Evolutionary conservation across 805 yeast species (phyloP).

Genomic region (Candida fluviatilis): DNA sequence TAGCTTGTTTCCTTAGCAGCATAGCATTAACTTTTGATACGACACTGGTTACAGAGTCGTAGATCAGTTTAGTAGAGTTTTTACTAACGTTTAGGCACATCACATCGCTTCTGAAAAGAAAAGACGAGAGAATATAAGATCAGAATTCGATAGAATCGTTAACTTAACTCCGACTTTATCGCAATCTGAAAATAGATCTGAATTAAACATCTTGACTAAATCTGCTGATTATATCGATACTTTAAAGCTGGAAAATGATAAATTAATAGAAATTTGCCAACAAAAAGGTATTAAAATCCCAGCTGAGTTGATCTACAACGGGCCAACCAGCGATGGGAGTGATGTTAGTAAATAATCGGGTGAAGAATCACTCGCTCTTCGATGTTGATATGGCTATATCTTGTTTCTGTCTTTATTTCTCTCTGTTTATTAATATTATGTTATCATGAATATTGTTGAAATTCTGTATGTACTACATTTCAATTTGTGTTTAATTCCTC

Average conservation of each 20-base stretch:
- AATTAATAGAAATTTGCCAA: constrained; percentile 39
- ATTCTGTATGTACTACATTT: too few species aligned
- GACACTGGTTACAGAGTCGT: too few species aligned
- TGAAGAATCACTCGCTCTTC: too few species aligned
- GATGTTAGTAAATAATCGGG: constrained; percentile 7
- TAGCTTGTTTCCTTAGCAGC: too few species aligned
- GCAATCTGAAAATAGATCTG: constrained; percentile 74
- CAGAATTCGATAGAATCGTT: constrained; percentile 75
- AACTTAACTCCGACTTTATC: constrained; percentile 69
- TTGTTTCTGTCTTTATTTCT: not conserved
- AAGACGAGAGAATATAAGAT: constrained; percentile 78
- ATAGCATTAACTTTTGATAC: too few species aligned
- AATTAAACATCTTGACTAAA: constrained; percentile 67
- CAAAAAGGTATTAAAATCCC: constrained; percentile 41
- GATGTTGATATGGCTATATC: too few species aligned
- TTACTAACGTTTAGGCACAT: constrained; percentile 46
- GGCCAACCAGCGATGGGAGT: constrained; percentile 19
- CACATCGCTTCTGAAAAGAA: constrained; percentile 86
- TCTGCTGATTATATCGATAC: constrained; percentile 51
- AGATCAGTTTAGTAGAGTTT: too few species aligned
- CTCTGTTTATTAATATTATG: not conserved
- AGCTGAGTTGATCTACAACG: constrained; percentile 28
- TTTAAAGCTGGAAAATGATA: constrained; percentile 47
- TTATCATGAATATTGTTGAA: too few species aligned
- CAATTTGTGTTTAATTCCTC: too few species aligned